A percentile compares a stretch with the other conserved stretches of the same genome.
Evolutionary conservation across 352 stramenopile genomes (phyloP).

Genomic region (Peronosclerospora sorghi): DNA sequence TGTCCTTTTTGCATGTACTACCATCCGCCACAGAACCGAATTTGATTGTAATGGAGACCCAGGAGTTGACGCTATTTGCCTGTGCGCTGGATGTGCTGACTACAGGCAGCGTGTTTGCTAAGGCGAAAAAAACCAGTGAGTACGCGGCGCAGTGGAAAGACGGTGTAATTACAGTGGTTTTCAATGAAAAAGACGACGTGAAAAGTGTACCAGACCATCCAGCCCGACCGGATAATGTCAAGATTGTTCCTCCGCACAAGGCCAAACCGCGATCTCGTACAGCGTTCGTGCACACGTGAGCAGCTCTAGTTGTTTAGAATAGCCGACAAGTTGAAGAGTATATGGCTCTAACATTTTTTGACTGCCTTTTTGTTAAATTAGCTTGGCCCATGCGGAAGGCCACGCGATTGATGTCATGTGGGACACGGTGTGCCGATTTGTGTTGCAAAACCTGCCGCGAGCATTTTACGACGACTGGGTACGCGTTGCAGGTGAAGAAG

Average conservation of each 20-base stretch:
- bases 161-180: conserved; percentile 16
- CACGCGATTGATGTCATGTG: conserved; percentile 59
- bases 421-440: conserved; percentile 50
- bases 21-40: too few species aligned
- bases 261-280: conserved; percentile 39
- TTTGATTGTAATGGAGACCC: conserved; percentile 4
- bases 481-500: conserved; percentile 36
- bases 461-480: conserved; percentile 58
- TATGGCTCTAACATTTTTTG: neutral
- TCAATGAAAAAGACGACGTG: conserved; percentile 24
- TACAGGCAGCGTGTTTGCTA: conserved; percentile 23
- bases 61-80: conserved; percentile 23
- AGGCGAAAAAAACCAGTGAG: conserved; percentile 28
- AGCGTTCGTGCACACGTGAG: conserved; percentile 34
- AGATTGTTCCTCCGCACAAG: conserved; percentile 29
- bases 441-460: conserved; percentile 26
- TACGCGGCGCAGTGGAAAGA: conserved; percentile 28
- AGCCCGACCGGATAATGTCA: conserved; percentile 31
- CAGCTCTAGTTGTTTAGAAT: neutral
- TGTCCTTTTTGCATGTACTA: neutral
- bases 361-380: conserved; percentile 2
- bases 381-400: conserved; percentile 42
- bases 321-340: neutral
- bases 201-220: conserved; percentile 32
- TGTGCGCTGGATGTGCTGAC: conserved; percentile 32